Percentiles rank a stretch among this genome's conserved stretches.
phyloP scores from a whole-genome alignment of 768 basidiomycete genomes.

The Pholiota conissans region DNA sequence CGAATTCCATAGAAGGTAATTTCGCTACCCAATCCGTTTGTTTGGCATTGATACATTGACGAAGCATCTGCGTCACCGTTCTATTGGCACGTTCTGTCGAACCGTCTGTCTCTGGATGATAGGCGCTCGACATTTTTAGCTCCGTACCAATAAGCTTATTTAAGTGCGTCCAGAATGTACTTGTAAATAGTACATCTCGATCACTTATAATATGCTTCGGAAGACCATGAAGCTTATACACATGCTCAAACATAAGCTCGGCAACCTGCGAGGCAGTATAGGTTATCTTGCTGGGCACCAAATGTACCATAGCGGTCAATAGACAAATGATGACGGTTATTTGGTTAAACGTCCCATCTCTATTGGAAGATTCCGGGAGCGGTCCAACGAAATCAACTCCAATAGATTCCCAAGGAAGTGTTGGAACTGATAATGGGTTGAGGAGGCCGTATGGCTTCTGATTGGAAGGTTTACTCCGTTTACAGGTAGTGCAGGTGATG shows the following conservation, averaged over 20 bases:
- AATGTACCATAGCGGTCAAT: constrained; percentile 21
- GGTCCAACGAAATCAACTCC: constrained; percentile 20
- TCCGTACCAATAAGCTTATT: constrained; percentile 1
- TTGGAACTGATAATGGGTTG: constrained; percentile 23
- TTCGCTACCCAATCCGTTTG: constrained; percentile 2
- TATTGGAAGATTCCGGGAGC: constrained; percentile 18
- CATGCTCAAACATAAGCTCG: constrained; percentile 30
- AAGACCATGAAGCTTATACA: constrained; percentile 39
- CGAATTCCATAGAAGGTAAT: constrained; percentile 2
- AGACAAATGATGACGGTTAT: constrained; percentile 29
- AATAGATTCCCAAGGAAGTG: constrained; percentile 26
- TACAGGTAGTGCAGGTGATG: constrained; percentile 24
- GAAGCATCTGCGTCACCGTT: background rate
- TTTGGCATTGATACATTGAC: background rate
- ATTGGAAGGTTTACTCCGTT: constrained; percentile 21
- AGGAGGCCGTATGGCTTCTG: constrained; percentile 27
- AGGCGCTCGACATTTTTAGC: constrained; percentile 10
- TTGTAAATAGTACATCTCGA: constrained; percentile 25
- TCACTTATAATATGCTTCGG: constrained; percentile 39
- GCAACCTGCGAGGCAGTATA: constrained; percentile 35
- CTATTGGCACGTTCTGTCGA: constrained; percentile 6
- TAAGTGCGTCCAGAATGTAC: constrained; percentile 3
- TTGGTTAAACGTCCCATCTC: constrained; percentile 23
- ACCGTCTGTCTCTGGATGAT: constrained; percentile 11
- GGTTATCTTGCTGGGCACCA: constrained; percentile 27